Conservation (phyloP, 2,329 filamentous ascomycete species). For the Cadophora malorum region DNA sequence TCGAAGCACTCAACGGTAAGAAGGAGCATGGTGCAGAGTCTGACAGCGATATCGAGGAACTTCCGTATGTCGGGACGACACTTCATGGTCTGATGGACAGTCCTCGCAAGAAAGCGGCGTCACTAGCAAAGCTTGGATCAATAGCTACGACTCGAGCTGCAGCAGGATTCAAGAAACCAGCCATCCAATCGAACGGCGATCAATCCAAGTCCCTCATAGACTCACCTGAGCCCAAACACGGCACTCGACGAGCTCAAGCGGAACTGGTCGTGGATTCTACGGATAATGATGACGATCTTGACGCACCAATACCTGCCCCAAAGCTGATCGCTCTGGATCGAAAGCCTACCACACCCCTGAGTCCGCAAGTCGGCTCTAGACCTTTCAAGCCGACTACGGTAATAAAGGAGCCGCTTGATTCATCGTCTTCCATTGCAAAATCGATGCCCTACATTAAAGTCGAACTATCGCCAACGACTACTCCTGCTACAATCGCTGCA, state of each 20-base stretch:
- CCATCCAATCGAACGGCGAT: constrained; percentile 23
- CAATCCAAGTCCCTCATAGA: constrained; percentile 18
- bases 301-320: constrained; percentile 38
- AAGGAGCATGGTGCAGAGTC: constrained; percentile 35
- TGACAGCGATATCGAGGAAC: constrained; percentile 42
- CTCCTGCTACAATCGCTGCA: no score
- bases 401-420: neutral
- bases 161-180: constrained; percentile 42
- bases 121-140: constrained; percentile 40
- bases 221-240: constrained; percentile 29
- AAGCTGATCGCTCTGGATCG: constrained; percentile 24
- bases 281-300: constrained; percentile 42
- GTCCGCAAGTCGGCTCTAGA: neutral
- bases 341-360: constrained; percentile 6
- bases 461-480: neutral
- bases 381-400: constrained; percentile 1
- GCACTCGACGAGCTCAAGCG: neutral
- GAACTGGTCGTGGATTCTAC: constrained; percentile 32
- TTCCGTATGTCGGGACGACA: constrained; percentile 48
- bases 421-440: neutral
- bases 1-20: constrained; percentile 38
- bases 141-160: constrained; percentile 42
- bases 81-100: constrained; percentile 54
- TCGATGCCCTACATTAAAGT: neutral
- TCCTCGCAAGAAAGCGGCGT: constrained; percentile 44